Base-by-base conservation (phyloP, 148 eudicot species). In the Cornus controversa region DNA sequence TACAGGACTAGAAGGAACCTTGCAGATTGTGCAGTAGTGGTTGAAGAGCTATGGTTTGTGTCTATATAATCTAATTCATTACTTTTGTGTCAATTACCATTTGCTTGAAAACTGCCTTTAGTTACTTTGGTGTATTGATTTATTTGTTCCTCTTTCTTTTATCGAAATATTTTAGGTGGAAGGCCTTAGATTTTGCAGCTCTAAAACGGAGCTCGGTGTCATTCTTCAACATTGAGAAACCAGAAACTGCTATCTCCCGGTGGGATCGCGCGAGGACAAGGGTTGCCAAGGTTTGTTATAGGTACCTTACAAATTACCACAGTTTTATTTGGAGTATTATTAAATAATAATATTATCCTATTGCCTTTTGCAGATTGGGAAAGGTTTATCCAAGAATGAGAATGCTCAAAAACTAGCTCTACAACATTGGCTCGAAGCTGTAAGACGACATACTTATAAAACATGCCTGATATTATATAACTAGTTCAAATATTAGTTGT, bases 381-480 rank as follows among this genome's bases (percentile, higher is more conserved):
- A 82, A 67, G 84, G 84, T 47, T 82, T 78, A 54, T 82, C 78
- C 34, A 78, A 77, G 72, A 76, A 81, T 76, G 83, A 81, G 40
- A 81, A 81, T 67, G 83, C 83, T 50, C 80, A 81, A 47, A 77
- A 77, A 62, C 71, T 77, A 14, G 84, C 84, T 68, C 78, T 82
- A 20, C 81, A 78, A 58, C 84, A 82, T 73, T 82, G 84, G 84
- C 84, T 82, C 11, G 84, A 82, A 78, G 84, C 84, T 20, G 84
- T 82, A 78, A 78, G 84, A 42, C 67, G 69, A 14, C 22, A 25
- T 20, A 42, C 20, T 37, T 25, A 10, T 37, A n/a, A 42, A 62
- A 34, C 64, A 58, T 13, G 28, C 6, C 27, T 64, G n/a, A 64
- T 24, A 5, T 26, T 73, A 16, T 58, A 45, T 14, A 27, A 45